Conservation (phyloP, 2,329 filamentous ascomycete species). For the Diaporthe amygdali region DNA sequence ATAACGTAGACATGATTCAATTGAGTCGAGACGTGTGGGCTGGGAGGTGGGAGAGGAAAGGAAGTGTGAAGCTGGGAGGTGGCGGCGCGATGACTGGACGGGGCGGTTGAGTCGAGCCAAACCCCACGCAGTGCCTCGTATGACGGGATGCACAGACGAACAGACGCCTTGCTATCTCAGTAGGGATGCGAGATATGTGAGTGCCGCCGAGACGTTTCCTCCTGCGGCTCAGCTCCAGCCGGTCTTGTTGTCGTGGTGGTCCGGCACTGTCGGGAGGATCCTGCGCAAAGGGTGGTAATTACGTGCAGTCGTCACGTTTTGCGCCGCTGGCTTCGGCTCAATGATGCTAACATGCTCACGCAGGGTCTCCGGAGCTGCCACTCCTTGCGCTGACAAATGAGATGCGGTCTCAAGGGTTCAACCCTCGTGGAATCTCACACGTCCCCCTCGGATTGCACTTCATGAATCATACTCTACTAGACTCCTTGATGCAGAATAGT, state of each 20-base stretch:
- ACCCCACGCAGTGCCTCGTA: conserved; percentile 11
- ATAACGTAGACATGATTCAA: conserved; percentile 31
- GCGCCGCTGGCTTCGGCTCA: background rate
- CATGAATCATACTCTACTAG: background rate
- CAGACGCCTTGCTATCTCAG: background rate
- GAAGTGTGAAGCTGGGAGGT: background rate
- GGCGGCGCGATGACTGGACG: conserved; percentile 23
- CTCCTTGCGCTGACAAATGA: background rate
- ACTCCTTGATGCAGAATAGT: background rate
- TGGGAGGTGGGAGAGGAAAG: background rate
- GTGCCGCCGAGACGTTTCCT: background rate
- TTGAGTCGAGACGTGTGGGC: background rate
- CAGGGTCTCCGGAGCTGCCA: background rate
- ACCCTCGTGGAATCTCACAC: background rate
- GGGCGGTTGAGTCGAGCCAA: conserved; percentile 15
- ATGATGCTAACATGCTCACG: conserved; percentile 7
- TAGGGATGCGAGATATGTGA: background rate
- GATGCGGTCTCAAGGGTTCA: background rate
- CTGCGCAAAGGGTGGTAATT: background rate
- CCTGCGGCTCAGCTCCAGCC: background rate
- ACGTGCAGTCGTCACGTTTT: conserved; percentile 11
- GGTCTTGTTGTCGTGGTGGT: conserved; percentile 9
- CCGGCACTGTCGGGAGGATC: background rate
- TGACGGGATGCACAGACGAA: background rate
- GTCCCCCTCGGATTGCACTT: background rate